Evolutionary conservation across 2,329 filamentous ascomycete species (phyloP), one percentile per base, ranked within the genome.

Genomic region (Dissoconium aciculare): DNA sequence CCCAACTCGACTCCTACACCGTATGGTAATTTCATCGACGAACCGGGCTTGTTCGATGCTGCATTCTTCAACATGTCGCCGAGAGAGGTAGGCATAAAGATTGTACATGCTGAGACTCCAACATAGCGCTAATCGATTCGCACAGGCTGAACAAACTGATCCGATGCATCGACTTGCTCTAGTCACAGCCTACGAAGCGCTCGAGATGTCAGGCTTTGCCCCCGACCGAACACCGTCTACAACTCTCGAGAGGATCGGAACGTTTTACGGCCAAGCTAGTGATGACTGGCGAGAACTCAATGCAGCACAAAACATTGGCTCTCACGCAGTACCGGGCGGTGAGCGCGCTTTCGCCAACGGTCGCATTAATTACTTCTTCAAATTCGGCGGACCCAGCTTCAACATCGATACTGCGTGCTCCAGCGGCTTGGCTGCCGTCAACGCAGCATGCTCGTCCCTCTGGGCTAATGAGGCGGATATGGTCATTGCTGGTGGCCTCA

Each of bases 21-120:
- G 4, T 56, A 51, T 28, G 56, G 57, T 2, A 55, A 50, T 29
- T 60, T 52, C 16, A 44, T 60, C n/a, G 44, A 56, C 10, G 28
- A 51, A 3, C 52, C 57, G 0, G 56, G 50, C 1, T 16, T 47
- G 1, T 61, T 62, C 31, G 57, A 62, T 38, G 37, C 51, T 3
- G 39, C 40, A 0, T 57, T 60, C 34, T 62, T 62, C 44, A 51
- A 56, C 26, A 58, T 60, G 43, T 48, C 43, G 8, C 51, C 48
- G 10, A 29, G 43, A 13, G 48, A 52, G 21, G n/a, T n/a, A n/a
- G n/a, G n/a, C n/a, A n/a, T n/a, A n/a, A n/a, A n/a, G n/a, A n/a
- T n/a, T n/a, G n/a, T n/a, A n/a, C n/a, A n/a, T n/a, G n/a, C n/a
- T n/a, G n/a, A n/a, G n/a, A n/a, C n/a, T n/a, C n/a, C n/a, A n/a